Evolutionary conservation across 352 stramenopile species (phyloP).

Genomic region (Phytophthora lateralis): DNA sequence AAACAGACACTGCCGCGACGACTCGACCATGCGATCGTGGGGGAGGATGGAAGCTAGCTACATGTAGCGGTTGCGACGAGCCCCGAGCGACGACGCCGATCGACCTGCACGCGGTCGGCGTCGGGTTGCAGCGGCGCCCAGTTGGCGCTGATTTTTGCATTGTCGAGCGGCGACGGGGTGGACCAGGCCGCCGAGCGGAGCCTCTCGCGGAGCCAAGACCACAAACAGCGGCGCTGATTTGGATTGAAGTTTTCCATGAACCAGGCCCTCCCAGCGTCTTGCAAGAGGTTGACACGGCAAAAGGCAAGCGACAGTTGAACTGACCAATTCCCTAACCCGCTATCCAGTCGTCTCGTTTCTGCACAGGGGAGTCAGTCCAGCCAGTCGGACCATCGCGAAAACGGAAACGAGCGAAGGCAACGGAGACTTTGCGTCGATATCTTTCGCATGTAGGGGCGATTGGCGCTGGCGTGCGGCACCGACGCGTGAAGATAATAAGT

Average conservation of each 20-base stretch:
- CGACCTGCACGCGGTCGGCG: conserved; percentile 11
- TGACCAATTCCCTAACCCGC: conserved; percentile 23
- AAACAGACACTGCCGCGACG: conserved; percentile 16
- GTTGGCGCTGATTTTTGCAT: conserved; percentile 9
- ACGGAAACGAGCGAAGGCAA: conserved; percentile 7
- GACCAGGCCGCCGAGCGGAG: too few species aligned
- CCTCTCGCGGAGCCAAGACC: background rate
- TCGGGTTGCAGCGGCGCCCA: background rate
- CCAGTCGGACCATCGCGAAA: conserved; percentile 22
- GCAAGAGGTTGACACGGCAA: background rate
- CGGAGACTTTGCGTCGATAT: conserved; percentile 9
- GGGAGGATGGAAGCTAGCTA: background rate
- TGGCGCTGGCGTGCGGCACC: background rate
- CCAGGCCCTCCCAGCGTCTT: background rate
- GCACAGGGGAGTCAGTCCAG: conserved; percentile 22
- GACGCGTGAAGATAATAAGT: too few species aligned
- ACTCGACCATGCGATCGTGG: conserved; percentile 27
- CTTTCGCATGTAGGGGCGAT: conserved; percentile 8
- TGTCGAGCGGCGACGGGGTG: background rate
- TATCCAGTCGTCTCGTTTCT: conserved; percentile 25
- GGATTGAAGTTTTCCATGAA: conserved; percentile 14
- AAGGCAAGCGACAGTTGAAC: conserved; percentile 7
- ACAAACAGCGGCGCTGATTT: conserved; percentile 19
- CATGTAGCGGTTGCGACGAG: conserved; percentile 21
- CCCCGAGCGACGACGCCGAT: conserved; percentile 9